Evolutionary conservation across 495 filamentous ascomycete genomes (phyloP).

Genomic region (Cercophora sp.): DNA sequence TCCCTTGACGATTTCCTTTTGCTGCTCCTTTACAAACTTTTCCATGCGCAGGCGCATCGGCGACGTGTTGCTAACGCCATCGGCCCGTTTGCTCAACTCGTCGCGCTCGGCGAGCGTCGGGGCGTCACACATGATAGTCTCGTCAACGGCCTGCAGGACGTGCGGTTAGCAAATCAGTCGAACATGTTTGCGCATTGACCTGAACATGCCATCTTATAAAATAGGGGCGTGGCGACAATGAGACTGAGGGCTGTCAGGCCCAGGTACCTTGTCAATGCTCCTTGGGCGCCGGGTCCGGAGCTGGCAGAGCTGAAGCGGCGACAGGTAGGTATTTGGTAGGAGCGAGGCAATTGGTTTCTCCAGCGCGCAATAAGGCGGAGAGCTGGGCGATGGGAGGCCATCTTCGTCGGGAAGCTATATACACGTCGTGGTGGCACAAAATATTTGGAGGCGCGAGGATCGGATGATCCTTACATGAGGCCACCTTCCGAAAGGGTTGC

Average conservation of each 20-base stretch:
- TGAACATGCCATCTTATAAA: conserved; percentile 34
- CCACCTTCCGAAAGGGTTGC: neutral
- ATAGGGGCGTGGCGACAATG: conserved; percentile 18
- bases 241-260: conserved; percentile 25
- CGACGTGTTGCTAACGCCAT: conserved; percentile 62
- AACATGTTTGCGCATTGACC: no score
- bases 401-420: no score
- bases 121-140: conserved; percentile 38
- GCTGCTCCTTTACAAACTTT: conserved; percentile 85
- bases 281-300: conserved; percentile 1
- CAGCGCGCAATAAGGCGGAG: neutral
- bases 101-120: conserved; percentile 70
- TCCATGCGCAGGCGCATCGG: conserved; percentile 99
- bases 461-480: conserved; percentile 2
- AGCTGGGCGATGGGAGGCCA: neutral
- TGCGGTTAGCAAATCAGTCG: no score
- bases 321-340: no score
- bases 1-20: conserved; percentile 76
- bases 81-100: conserved; percentile 59
- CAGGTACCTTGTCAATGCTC: conserved; percentile 14
- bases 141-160: conserved; percentile 32
- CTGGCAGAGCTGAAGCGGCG: conserved; percentile 14
- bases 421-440: no score
- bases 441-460: neutral
- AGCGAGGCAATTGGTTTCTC: no score